Evolutionary conservation across 2,329 filamentous ascomycete genomes (phyloP).

Genomic region (Neonectria hederae): DNA sequence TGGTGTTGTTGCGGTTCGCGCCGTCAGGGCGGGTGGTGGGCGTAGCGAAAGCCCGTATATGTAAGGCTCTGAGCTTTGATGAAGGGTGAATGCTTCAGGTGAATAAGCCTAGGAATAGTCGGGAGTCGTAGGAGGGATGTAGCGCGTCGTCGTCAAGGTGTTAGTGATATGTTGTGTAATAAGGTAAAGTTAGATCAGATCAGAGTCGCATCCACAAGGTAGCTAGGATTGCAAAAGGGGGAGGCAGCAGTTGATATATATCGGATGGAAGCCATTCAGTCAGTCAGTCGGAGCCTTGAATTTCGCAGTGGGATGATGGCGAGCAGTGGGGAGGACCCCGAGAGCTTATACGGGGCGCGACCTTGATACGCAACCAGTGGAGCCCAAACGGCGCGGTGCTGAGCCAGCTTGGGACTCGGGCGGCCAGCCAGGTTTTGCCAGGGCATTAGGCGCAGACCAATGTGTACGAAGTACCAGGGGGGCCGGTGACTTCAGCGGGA

Average conservation of each 20-base stretch:
- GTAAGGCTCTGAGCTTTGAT: background rate
- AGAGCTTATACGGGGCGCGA: constrained; percentile 39
- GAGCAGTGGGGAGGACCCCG: constrained; percentile 32
- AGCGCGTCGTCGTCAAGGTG: constrained; percentile 15
- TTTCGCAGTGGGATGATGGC: constrained; percentile 37
- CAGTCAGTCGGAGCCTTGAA: constrained; percentile 38
- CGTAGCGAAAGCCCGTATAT: constrained; percentile 4
- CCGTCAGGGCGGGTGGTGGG: constrained; percentile 16
- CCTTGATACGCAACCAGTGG: constrained; percentile 43
- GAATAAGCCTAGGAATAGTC: constrained; percentile 10
- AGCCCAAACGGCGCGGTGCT: constrained; percentile 28
- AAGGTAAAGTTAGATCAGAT: constrained; percentile 17
- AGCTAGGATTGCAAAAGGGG: constrained; percentile 25
- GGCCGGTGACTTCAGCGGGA: constrained; percentile 30
- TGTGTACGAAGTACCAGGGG: constrained; percentile 27
- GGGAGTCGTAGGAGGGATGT: background rate
- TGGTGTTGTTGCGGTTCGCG: constrained; percentile 8
- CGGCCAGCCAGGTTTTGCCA: constrained; percentile 6
- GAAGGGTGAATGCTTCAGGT: constrained; percentile 4
- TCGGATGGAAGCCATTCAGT: constrained; percentile 25
- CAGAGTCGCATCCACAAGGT: constrained; percentile 23
- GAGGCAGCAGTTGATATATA: constrained; percentile 38
- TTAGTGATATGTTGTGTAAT: constrained; percentile 18
- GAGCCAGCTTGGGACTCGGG: constrained; percentile 12
- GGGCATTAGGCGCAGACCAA: background rate